Conservation (phyloP, 106 monocot genomes). For the Allium fistulosum region DNA sequence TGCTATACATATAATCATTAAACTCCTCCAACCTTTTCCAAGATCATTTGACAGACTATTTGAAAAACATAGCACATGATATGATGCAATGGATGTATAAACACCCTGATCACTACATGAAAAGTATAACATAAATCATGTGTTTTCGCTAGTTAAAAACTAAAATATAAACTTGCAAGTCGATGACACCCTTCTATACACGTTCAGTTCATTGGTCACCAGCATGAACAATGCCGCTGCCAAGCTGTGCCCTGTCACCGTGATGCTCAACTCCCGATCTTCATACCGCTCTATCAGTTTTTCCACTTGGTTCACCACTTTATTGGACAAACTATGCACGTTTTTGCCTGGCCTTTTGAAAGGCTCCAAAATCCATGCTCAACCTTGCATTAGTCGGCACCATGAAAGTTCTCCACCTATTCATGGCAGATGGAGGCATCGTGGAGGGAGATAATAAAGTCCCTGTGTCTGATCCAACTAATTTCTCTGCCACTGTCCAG, state of each 20-base stretch:
- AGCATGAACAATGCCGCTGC: constrained; percentile 55
- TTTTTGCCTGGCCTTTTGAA: constrained; percentile 33
- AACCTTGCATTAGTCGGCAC: constrained; percentile 37
- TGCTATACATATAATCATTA: not conserved
- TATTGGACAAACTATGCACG: constrained; percentile 30
- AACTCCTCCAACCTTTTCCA: too few relatives aligned
- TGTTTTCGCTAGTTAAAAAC: constrained; percentile 82
- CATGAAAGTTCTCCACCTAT: constrained; percentile 67
- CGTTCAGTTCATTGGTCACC: constrained; percentile 34
- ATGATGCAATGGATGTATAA: constrained; percentile 3
- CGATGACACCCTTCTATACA: too few relatives aligned
- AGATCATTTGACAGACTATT: not conserved
- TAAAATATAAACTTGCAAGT: constrained; percentile 26
- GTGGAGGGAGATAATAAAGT: constrained; percentile 59
- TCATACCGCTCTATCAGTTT: constrained; percentile 33
- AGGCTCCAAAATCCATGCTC: constrained; percentile 64
- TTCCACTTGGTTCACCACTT: constrained; percentile 30
- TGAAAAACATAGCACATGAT: not conserved
- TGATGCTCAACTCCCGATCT: constrained; percentile 61
- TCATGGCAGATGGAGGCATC: constrained; percentile 66
- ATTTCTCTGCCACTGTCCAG: constrained; percentile 46
- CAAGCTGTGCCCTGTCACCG: constrained; percentile 72
- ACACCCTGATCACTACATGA: constrained; percentile 94
- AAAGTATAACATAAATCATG: constrained; percentile 91
- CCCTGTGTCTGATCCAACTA: constrained; percentile 46